Base-by-base conservation (phyloP, 2,329 filamentous ascomycete species). In the Fusarium mexicanum region DNA sequence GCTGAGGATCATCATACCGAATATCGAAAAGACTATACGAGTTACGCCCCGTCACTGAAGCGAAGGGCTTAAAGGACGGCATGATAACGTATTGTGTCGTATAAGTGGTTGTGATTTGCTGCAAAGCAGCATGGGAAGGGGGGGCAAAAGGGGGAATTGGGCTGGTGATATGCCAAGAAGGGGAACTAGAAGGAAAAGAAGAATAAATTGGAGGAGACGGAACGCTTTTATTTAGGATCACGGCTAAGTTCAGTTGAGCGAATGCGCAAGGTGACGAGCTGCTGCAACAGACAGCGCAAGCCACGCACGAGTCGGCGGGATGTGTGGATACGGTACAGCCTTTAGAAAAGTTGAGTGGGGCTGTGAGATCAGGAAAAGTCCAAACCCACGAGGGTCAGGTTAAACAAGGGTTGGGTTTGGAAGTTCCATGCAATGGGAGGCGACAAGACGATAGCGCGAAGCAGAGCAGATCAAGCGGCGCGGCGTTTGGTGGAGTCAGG, bases 21-120 rank as follows among this genome's bases (percentile, higher is more conserved):
- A 90, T 88, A 76, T 90, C 88, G 77, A 90, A 90, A 50, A 90
- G 84, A 29, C 87, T 87, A 73, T 85, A 87, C 58, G 84, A 85
- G 77, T 85, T 84, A 74, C 86, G 87, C 69, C 86, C 86, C 24
- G 85, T 86, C 74, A 87, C 86, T 46, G 86, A 84, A 26, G 84
- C 84, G 76, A 90, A 89, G 51, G 87, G 87, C 64, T 89, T 89
- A 73, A 90, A 88, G 33, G 86, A 87, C 69, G 87, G 87, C 88
- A 90, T 90, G 76, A 79, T 84, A 64, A 67, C 48, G 74, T 70
- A 67, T 62, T 55, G 46, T 61, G 41, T 69, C 53, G 71, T 72
- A 59, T 70, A 50, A 53, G 60, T 70, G 31, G 37, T 50, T 51
- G 37, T 59, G 47, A 38, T 48, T 58, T 70, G 71, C 71, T 73